A percentile compares a stretch with the other conserved stretches of the same genome.
Evolutionary conservation across 176 grass and related monocot genomes (phyloP).

Genomic region (Musa itinerans): DNA sequence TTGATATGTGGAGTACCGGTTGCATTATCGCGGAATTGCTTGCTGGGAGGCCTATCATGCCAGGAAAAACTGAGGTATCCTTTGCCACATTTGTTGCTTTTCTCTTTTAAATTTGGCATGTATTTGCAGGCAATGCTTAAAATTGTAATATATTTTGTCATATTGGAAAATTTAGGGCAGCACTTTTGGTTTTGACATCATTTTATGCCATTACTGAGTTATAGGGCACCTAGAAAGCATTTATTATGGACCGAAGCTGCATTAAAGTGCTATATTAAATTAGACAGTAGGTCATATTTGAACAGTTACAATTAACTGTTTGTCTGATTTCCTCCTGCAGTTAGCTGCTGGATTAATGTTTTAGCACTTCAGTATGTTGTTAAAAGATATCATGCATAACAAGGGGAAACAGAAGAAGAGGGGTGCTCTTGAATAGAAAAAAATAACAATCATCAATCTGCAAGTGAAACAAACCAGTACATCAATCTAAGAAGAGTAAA

Average conservation of each 20-base stretch:
- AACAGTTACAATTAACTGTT: not conserved
- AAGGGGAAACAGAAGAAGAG: not conserved
- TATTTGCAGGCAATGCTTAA: not conserved
- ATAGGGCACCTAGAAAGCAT: not conserved
- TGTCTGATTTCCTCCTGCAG: not conserved
- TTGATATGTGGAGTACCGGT: slow-evolving; percentile 95
- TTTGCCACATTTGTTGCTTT: not conserved
- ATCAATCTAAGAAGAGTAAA: not conserved
- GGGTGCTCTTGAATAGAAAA: not conserved
- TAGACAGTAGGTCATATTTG: too few species aligned
- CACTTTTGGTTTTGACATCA: not conserved
- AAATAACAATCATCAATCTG: not conserved
- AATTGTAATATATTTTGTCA: not conserved
- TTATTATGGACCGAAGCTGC: too few species aligned
- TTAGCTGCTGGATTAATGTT: not conserved
- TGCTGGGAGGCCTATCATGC: slow-evolving; percentile 96
- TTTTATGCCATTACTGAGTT: not conserved
- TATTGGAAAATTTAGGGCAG: not conserved
- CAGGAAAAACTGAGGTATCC: slow-evolving; percentile 91
- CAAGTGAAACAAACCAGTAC: not conserved
- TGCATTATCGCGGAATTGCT: slow-evolving; percentile 95
- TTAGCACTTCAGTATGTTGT: not conserved
- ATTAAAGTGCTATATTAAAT: too few species aligned
- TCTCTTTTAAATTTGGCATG: not conserved
- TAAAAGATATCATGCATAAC: not conserved